Percentiles rank a stretch among this genome's conserved stretches.
These are phyloP conservation scores for Nicotiana paniculata DNA, from an alignment of 257 asterid genomes.

Conservation along the genomic window DNA sequence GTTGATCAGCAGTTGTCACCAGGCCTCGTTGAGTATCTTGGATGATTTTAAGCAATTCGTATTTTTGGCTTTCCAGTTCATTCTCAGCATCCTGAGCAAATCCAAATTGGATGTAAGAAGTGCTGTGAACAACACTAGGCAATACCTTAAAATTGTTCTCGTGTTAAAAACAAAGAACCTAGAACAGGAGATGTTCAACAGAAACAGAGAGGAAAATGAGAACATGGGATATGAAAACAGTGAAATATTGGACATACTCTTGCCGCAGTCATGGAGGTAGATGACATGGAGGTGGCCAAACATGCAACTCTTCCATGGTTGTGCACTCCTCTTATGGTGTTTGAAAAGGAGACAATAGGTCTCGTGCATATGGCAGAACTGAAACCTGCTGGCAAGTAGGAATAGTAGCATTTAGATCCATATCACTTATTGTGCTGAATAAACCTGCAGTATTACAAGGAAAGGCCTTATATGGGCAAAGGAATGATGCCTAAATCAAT, in stretches of 20 bases:
- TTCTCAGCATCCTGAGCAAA: constrained; percentile 32
- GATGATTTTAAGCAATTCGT: constrained; percentile 53
- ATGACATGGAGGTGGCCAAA: neutral
- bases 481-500: neutral
- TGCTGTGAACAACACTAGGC: neutral
- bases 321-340: neutral
- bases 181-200: neutral
- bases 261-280: neutral
- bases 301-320: constrained; percentile 4
- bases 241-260: neutral
- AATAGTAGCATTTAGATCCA: neutral
- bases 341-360: constrained; percentile 4
- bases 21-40: constrained; percentile 79
- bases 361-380: neutral
- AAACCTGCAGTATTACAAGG: neutral
- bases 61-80: constrained; percentile 54
- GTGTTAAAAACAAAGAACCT: neutral
- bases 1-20: constrained; percentile 48
- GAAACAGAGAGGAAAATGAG: neutral
- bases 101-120: neutral
- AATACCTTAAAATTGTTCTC: neutral
- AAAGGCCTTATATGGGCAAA: neutral
- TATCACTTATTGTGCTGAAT: neutral
- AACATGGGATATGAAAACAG: neutral
- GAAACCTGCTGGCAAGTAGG: constrained; percentile 2